phyloP scores from a whole-genome alignment of 169 alveolate species.

The Babesia bovis region DNA sequence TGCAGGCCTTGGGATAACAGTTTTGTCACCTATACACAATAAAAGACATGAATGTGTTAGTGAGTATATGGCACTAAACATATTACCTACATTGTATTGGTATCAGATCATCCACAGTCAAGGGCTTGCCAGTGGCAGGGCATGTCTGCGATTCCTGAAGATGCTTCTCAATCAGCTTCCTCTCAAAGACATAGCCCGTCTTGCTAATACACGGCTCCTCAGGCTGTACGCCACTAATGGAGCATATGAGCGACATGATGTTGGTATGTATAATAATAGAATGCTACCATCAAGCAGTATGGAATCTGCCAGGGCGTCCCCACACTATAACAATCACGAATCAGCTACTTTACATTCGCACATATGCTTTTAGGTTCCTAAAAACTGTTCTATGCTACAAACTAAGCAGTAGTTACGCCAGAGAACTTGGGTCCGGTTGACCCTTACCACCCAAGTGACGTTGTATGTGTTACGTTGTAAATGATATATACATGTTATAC shows the following conservation, averaged over 20 bases:
- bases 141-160: conserved; percentile 76
- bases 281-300: too few relatives aligned
- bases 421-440: too few relatives aligned
- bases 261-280: too few relatives aligned
- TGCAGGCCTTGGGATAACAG: conserved; percentile 90
- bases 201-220: conserved; percentile 84
- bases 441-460: too few relatives aligned
- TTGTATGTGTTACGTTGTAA: too few relatives aligned
- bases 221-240: conserved; percentile 86
- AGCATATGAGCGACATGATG: conserved; percentile 79
- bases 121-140: conserved; percentile 81
- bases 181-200: conserved; percentile 84
- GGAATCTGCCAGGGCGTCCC: conserved; percentile 31
- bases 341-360: too few relatives aligned
- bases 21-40: conserved; percentile 60
- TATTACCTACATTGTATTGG: conserved; percentile 69
- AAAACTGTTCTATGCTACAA: too few relatives aligned
- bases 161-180: conserved; percentile 80
- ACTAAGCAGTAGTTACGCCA: too few relatives aligned
- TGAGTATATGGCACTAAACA: background rate
- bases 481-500: too few relatives aligned
- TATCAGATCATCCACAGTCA: conserved; percentile 75
- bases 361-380: too few relatives aligned
- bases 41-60: background rate
- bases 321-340: conserved; percentile 7